phyloP scores from a whole-genome alignment of 441 rosid genomes.

The Gossypium armourianum region DNA sequence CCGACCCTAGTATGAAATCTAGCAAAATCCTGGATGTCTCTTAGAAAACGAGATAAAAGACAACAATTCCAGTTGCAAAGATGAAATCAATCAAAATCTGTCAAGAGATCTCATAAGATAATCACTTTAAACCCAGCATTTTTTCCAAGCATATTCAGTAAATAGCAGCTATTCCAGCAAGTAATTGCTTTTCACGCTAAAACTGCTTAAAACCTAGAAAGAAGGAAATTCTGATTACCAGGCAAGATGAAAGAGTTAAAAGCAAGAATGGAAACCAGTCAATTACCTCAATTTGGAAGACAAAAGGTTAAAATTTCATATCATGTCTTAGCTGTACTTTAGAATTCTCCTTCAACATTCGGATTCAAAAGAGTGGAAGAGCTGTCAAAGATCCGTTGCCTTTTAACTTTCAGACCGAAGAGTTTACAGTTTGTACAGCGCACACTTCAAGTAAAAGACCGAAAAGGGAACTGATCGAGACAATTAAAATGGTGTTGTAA shows the following conservation, averaged over 20 bases:
- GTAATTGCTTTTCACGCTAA: not conserved
- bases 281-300: not conserved
- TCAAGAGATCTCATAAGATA: not conserved
- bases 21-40: constrained; percentile 3
- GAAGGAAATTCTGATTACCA: not conserved
- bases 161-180: not conserved
- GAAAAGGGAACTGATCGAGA: not conserved
- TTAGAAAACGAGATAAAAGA: constrained; percentile 11
- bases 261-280: not conserved
- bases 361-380: constrained; percentile 5
- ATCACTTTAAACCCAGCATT: not conserved
- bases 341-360: not conserved
- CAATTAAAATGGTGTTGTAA: not conserved
- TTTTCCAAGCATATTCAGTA: not conserved
- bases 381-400: not conserved
- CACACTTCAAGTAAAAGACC: not conserved
- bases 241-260: not conserved
- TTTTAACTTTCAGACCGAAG: constrained; percentile 1
- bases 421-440: not conserved
- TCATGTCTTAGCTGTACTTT: not conserved
- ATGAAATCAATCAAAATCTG: not conserved
- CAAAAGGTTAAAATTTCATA: not conserved
- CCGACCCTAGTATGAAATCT: constrained; percentile 14
- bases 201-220: not conserved
- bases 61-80: constrained; percentile 8